phyloP scores from a whole-genome alignment of 2,329 filamentous ascomycete genomes.

The Trichoderma atroviride region DNA sequence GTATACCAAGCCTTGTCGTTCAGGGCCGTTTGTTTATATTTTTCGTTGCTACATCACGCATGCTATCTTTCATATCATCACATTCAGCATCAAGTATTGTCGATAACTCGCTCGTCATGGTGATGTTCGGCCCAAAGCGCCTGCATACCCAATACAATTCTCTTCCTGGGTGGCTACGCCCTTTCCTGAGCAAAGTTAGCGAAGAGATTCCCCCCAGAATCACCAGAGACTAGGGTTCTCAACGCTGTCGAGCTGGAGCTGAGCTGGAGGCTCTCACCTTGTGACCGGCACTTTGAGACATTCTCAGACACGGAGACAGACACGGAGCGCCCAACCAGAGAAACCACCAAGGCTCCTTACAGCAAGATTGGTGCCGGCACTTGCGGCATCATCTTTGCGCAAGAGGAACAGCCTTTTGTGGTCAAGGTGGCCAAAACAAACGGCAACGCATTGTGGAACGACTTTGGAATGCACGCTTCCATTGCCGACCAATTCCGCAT shows the following conservation, averaged over 20 bases:
- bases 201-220: neutral
- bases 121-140: neutral
- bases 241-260: neutral
- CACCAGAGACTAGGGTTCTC: neutral
- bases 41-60: too few relatives aligned
- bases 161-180: neutral
- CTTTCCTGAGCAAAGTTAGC: neutral
- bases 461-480: neutral
- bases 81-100: neutral
- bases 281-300: neutral
- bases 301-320: neutral
- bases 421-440: neutral
- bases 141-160: neutral
- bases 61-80: neutral
- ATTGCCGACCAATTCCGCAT: neutral
- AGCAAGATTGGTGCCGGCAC: neutral
- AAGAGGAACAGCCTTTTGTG: neutral
- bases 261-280: neutral
- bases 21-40: too few relatives aligned
- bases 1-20: too few relatives aligned
- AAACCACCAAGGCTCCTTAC: neutral
- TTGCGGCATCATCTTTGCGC: neutral
- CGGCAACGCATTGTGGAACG: neutral
- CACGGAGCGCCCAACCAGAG: neutral
- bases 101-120: neutral